Percentiles rank a stretch among this genome's conserved stretches.
These are phyloP conservation scores for Blumeria graminis DNA, from an alignment of 2,329 filamentous ascomycete genomes.

Conservation along the genomic window DNA sequence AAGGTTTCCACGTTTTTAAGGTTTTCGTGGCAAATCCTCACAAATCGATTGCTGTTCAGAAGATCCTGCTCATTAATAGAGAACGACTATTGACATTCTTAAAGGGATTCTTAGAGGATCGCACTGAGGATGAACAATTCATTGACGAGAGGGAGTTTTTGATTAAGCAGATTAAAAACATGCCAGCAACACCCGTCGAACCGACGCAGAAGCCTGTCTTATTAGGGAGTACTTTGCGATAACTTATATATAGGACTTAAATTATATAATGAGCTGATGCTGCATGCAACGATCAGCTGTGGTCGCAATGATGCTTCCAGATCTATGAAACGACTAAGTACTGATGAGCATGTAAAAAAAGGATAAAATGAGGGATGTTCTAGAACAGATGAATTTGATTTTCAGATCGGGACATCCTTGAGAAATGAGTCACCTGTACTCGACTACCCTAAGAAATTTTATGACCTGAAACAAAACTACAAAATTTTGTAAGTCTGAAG, in stretches of 20 bases:
- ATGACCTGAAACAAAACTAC: no score
- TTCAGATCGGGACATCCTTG: no score
- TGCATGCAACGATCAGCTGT: no score
- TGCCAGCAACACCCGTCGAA: constrained; percentile 32
- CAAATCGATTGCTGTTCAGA: constrained; percentile 88
- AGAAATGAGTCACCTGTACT: no score
- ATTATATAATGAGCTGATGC: background rate
- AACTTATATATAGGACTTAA: constrained; percentile 4
- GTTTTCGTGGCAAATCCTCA: constrained; percentile 97
- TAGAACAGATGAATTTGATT: no score
- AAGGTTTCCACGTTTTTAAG: constrained; percentile 98
- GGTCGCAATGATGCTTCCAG: no score
- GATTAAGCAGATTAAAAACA: constrained; percentile 70
- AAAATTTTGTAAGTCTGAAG: no score
- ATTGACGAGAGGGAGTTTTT: constrained; percentile 94
- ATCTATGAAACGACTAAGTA: no score
- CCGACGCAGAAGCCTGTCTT: constrained; percentile 16
- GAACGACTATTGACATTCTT: constrained; percentile 77
- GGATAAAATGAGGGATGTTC: no score
- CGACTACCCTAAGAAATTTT: no score
- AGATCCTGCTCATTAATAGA: constrained; percentile 88
- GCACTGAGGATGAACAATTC: constrained; percentile 94
- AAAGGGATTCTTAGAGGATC: constrained; percentile 75
- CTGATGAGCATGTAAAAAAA: no score
- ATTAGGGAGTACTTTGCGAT: constrained; percentile 9